A percentile compares a stretch with the other conserved stretches of the same genome.
Evolutionary conservation across 768 basidiomycete species (phyloP).

Genomic region (Neoboletus subvelutipes): DNA sequence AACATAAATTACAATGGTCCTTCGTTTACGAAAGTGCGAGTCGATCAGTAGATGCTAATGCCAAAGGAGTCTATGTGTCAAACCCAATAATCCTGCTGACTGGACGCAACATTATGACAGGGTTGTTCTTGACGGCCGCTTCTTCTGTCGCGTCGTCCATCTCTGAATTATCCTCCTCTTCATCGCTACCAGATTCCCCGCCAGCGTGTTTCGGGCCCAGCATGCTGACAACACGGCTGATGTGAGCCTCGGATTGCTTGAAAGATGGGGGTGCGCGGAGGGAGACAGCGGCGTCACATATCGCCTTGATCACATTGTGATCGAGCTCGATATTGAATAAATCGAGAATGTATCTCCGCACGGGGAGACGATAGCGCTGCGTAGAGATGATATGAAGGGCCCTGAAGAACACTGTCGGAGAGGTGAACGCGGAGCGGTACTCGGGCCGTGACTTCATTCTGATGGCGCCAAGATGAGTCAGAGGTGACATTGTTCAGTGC

Average conservation of each 20-base stretch:
- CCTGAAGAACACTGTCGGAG: constrained; percentile 77
- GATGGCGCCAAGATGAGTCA: constrained; percentile 2
- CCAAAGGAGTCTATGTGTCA: constrained; percentile 19
- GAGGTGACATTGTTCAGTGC: background rate
- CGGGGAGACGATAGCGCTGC: constrained; percentile 87
- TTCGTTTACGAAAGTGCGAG: background rate
- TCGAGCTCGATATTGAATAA: constrained; percentile 85
- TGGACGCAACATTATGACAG: constrained; percentile 58
- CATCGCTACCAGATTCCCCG: constrained; percentile 59
- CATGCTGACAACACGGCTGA: constrained; percentile 56
- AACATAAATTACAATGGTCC: constrained; percentile 24
- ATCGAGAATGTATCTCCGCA: constrained; percentile 89
- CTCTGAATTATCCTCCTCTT: constrained; percentile 50
- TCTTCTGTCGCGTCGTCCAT: constrained; percentile 44
- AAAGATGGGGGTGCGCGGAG: constrained; percentile 49
- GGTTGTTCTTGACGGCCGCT: constrained; percentile 43
- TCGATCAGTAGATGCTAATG: background rate
- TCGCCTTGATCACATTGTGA: constrained; percentile 51
- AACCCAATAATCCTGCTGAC: constrained; percentile 63
- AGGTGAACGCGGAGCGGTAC: constrained; percentile 74
- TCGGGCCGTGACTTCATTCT: constrained; percentile 80
- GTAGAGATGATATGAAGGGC: constrained; percentile 86
- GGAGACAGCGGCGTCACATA: constrained; percentile 51
- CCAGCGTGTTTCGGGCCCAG: constrained; percentile 54
- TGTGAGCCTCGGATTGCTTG: constrained; percentile 44